Base-by-base conservation (phyloP, 257 asterid species). In the Scutellaria barbata region DNA sequence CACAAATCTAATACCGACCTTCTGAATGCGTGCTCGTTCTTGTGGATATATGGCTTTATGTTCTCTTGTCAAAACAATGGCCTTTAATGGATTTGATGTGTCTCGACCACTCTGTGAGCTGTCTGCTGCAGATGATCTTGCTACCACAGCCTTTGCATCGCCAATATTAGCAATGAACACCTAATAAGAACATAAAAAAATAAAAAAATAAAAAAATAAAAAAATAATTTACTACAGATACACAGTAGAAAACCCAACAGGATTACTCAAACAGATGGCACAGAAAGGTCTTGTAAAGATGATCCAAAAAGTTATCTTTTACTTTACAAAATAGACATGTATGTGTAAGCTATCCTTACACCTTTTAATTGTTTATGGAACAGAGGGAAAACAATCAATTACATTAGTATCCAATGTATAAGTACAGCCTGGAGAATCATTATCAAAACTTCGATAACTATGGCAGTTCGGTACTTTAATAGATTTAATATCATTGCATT, bases 141-240 rank as follows among this genome's bases (percentile, higher is more conserved):
- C 98, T 43, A 90, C 84, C 78, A 90, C 89, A 25, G 96, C 96
- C 85, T 90, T 90, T 10, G 96, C 96, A 80, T 90, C 96, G 20
- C 98, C 96, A 83, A 92, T 77, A 72, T 92, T 92, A 79, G 98
- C 96, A 77, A 92, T 86, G 83, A 92, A 90, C 63, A 92, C 96
- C 98, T 92, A 71, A 2, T 55, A 25, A 50, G 11, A 37, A 66
- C 60, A 72, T 57, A 35, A 47, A 61, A 22, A 43, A 14, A n/a
- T n/a, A n/a, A 58, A 20, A 78, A 52, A 22, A 22, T 22, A 1
- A 30, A 25, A 25, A 30, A 30, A 30, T 30, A 2, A 30, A 30
- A 30, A 30, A 30, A 30, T 30, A 30, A 30, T 30, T 55, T 41
- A 33, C 37, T 57, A 63, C 47, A 53, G 66, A 61, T 41, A 22